Base-by-base conservation (phyloP, 495 filamentous ascomycete genomes). In the Neurospora sp. region DNA sequence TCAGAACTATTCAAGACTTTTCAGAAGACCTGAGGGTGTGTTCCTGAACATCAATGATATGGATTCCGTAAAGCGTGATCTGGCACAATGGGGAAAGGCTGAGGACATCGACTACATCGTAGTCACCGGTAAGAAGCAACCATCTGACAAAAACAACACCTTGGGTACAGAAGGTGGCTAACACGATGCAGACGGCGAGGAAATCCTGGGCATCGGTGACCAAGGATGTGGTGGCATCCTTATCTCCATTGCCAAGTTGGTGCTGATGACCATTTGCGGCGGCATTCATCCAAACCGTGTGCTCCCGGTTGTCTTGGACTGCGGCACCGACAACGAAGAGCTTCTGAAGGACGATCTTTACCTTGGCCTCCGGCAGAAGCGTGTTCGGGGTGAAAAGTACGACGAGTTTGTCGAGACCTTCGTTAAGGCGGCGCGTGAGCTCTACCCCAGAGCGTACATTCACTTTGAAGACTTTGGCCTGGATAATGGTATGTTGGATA, bases 91-190 rank as follows among this genome's bases (percentile, higher is more conserved):
- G 84, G 91, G 89, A 1, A 82, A 79, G 10, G 79, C 85, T 0
- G 91, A 93, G 1, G 93, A 96, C 70, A 87, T 97, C 41, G 94
- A 97, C 78, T 93, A 97, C 73, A 94, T 97, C 72, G 93, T 95
- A 7, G 93, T 96, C 9, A 93, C 91, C 65, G 93, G 94, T 84
- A 22, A 70, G 78, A 31, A 38, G 10, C 14, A 8, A 35, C 8
- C 1, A 16, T 40, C 39, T 12, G 10, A 8, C 5, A 14, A 31
- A 14, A 27, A 16, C 14, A 9, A 31, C 22, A 5, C 17, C 10
- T 45, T 6, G 3, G 1, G 27, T n/a, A 6, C 31, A 9, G n/a
- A 42, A 41, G 20, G 20, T 68, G 40, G 48, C 70, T 45, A 39
- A 61, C 35, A 10, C 3, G 2, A 8, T 0, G 40, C 39, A 82